These are phyloP conservation scores for Diplotaxis tenuifolia DNA, from an alignment of 345 rosid species.

Conservation along the genomic window DNA sequence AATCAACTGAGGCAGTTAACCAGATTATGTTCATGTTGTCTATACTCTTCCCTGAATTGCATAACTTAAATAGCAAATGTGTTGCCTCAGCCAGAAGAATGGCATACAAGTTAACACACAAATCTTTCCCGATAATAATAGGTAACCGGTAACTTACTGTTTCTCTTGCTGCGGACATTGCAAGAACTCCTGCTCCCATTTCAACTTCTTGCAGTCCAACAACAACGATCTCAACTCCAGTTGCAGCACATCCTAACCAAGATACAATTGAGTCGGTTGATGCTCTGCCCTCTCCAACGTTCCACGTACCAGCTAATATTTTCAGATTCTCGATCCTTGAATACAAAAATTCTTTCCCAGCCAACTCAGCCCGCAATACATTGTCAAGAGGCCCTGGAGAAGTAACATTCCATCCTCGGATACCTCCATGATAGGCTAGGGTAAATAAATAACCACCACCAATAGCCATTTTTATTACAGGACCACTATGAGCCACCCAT, in stretches of 20 bases:
- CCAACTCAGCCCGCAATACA: constrained; percentile 56
- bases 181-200: constrained; percentile 90
- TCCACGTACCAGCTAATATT: constrained; percentile 71
- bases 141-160: constrained; percentile 53
- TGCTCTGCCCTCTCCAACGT: constrained; percentile 79
- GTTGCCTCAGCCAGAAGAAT: constrained; percentile 8
- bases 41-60: background rate
- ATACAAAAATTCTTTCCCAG: constrained; percentile 56
- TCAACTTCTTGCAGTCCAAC: constrained; percentile 86
- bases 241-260: constrained; percentile 65
- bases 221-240: constrained; percentile 67
- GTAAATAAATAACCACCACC: constrained; percentile 69
- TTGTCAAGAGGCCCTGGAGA: constrained; percentile 74
- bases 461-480: constrained; percentile 59
- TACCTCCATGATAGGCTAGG: constrained; percentile 78
- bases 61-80: constrained; percentile 9
- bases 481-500: constrained; percentile 76
- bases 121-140: background rate
- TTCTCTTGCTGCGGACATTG: constrained; percentile 88
- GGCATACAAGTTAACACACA: background rate
- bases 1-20: constrained; percentile 5
- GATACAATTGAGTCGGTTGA: constrained; percentile 58
- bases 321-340: constrained; percentile 59
- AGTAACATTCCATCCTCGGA: constrained; percentile 75
- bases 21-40: background rate